Evolutionary conservation across 306 rosid genomes (phyloP).

Genomic region (Lithocarpus polystachyus): DNA sequence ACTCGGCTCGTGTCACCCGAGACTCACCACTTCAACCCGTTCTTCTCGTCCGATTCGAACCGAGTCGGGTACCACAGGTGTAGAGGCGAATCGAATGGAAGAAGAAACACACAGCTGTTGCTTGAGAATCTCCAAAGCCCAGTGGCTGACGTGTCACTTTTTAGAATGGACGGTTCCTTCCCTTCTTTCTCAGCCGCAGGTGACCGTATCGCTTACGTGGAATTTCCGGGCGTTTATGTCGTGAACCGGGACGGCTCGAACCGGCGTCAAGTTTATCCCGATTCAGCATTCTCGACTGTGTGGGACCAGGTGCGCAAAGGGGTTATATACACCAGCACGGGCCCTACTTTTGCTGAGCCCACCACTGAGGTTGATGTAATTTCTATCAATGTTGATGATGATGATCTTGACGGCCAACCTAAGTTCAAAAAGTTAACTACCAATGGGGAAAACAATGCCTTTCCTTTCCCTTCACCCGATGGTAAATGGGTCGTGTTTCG

Average conservation of each 20-base stretch:
- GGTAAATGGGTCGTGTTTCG: conserved; percentile 84
- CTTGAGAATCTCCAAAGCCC: conserved; percentile 62
- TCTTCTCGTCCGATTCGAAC: conserved; percentile 58
- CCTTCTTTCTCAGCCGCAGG: conserved; percentile 74
- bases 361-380: conserved; percentile 59
- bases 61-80: conserved; percentile 85
- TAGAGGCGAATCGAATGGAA: conserved; percentile 42
- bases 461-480: conserved; percentile 68
- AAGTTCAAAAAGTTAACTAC: conserved; percentile 49
- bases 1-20: conserved; percentile 59
- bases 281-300: conserved; percentile 51
- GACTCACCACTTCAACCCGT: conserved; percentile 80
- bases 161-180: conserved; percentile 64
- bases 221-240: conserved; percentile 60
- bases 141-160: conserved; percentile 45
- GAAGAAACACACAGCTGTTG: conserved; percentile 23
- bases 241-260: conserved; percentile 73
- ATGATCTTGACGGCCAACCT: not conserved
- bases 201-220: conserved; percentile 53
- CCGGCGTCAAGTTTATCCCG: conserved; percentile 37
- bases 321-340: conserved; percentile 56
- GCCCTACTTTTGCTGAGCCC: conserved; percentile 60
- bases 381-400: conserved; percentile 47
- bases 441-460: conserved; percentile 79
- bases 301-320: conserved; percentile 77